Evolutionary conservation across 257 asterid genomes (phyloP), one percentile per base, ranked within the genome.

Genomic region (Eustoma russellianum): DNA sequence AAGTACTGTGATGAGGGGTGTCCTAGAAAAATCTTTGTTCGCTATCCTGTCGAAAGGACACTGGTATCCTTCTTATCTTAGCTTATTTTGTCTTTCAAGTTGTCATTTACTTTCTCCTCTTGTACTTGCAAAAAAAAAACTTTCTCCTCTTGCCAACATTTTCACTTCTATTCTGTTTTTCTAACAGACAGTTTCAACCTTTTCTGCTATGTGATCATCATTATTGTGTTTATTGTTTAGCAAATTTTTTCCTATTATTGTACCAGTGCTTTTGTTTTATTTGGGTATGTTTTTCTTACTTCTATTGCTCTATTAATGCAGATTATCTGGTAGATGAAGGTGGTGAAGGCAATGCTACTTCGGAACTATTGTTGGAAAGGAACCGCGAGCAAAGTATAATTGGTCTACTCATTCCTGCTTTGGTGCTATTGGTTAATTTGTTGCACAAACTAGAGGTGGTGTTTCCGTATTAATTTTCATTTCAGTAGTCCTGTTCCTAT

Each of bases 261-360:
- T 28, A 6, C 16, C 43, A 38, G 9, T 7, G 9, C 43, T 38
- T 38, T 38, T 38, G 43, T 30, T 33, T 53, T 63, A 12, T n/a
- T 65, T 45, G 16, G 16, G 13, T 10, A 41, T 45, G 19, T 35
- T 34, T 41, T 7, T 8, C 18, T 35, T 8, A 57, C 66, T 19
- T 76, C 50, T 59, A 51, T 66, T 52, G 47, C 57, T 66, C 47
- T 67, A 24, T 70, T 72, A 62, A 48, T 58, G 54, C 83, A 92
- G 99, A 92, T 92, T 85, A 80, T 74, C 94, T 92, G 61, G 94
- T 92, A 66, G 99, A 88, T 79, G 97, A 92, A 76, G 86, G 99
- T 54, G 66, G 81, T 5, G 99, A 92, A 70, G 74, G 91, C 61
- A 85, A 81, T 78, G 77, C 99, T 16, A 85, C 99, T 60, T 79